Percentiles rank a stretch among this genome's conserved stretches.
phyloP scores from a whole-genome alignment of 2,329 filamentous ascomycete genomes.

The Colletotrichum godetiae region DNA sequence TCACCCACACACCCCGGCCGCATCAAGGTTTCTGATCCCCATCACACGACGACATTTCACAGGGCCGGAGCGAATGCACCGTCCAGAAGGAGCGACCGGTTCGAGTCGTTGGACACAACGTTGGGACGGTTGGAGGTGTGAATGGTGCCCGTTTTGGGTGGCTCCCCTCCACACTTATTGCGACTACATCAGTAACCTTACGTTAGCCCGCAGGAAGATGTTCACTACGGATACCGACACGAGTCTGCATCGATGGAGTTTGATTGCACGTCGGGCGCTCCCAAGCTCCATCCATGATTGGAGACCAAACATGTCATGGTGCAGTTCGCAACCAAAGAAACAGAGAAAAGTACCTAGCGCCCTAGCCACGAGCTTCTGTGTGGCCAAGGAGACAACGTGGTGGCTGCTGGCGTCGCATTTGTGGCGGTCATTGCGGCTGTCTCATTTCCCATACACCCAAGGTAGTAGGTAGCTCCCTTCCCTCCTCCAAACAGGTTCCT shows the following conservation, averaged over 20 bases:
- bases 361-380: background rate
- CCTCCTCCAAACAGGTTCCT: slow-evolving; percentile 25
- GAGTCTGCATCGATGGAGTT: slow-evolving; percentile 5
- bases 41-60: background rate
- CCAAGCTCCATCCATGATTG: slow-evolving; percentile 2
- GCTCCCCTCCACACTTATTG: background rate
- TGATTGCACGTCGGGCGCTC: slow-evolving; percentile 11
- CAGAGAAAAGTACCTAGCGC: background rate
- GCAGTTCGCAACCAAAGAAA: background rate
- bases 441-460: slow-evolving; percentile 5
- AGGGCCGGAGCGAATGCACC: slow-evolving; percentile 9
- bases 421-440: slow-evolving; percentile 15
- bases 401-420: slow-evolving; percentile 5
- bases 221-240: background rate
- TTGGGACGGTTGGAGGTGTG: background rate
- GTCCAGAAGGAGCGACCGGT: slow-evolving; percentile 5
- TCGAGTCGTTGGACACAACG: background rate
- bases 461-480: background rate
- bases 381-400: slow-evolving; percentile 17
- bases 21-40: background rate
- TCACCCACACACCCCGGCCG: background rate
- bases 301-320: slow-evolving; percentile 28
- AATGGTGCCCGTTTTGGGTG: slow-evolving; percentile 6
- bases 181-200: slow-evolving; percentile 11
- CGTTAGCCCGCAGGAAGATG: slow-evolving; percentile 19